A percentile compares a stretch with the other conserved stretches of the same genome.
Evolutionary conservation across 345 rosid genomes (phyloP).

Genomic region (Rhodamnia rubescens): DNA sequence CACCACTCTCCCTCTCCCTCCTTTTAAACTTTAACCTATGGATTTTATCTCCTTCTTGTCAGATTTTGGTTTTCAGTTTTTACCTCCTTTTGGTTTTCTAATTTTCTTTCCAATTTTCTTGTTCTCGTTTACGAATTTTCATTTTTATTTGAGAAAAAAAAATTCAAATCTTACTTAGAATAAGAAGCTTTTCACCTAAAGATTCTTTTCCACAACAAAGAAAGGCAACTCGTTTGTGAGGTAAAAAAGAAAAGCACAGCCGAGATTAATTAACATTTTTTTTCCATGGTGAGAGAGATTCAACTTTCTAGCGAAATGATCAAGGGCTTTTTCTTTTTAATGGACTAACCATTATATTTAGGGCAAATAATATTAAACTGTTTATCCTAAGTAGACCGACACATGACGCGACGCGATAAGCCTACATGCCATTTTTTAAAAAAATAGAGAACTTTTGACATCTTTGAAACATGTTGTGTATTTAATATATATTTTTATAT

Average conservation of each 20-base stretch:
- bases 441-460: no score
- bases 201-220: not conserved
- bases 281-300: not conserved
- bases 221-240: not conserved
- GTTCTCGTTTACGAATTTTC: not conserved
- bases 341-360: not conserved
- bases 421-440: no score
- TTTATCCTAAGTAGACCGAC: not conserved
- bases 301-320: not conserved
- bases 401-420: no score
- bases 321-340: not conserved
- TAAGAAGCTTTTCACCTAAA: not conserved
- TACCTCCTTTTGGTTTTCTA: not conserved
- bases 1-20: no score
- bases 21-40: no score
- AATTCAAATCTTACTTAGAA: accelerated
- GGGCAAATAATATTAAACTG: not conserved
- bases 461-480: no score
- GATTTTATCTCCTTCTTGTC: not conserved
- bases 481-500: no score
- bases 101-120: not conserved
- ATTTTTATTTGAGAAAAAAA: not conserved
- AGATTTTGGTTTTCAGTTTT: not conserved
- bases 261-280: not conserved
- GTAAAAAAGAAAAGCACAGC: not conserved